Conservation (phyloP, 371 early-diverging fungal species). For the Batrachochytrium dendrobatidis region DNA sequence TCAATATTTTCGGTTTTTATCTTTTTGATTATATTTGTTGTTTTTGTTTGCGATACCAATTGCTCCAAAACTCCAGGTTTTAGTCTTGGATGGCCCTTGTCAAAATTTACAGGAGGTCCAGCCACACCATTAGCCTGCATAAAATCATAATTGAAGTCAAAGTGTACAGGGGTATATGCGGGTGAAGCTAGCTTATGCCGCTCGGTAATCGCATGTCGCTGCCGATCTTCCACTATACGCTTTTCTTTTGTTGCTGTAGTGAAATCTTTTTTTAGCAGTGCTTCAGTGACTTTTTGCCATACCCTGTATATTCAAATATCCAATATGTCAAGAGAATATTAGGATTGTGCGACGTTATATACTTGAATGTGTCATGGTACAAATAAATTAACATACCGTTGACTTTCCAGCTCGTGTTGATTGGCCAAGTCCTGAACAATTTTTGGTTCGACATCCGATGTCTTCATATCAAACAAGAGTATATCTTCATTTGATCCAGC, state of each 20-base stretch:
- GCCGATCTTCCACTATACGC: slow-evolving; percentile 71
- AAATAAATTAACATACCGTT: slow-evolving; percentile 25
- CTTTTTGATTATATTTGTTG: too few species aligned
- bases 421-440: slow-evolving; percentile 43
- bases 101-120: slow-evolving; percentile 12
- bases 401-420: slow-evolving; percentile 53
- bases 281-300: slow-evolving; percentile 75
- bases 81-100: slow-evolving; percentile 14
- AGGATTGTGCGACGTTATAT: too few species aligned
- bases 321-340: too few species aligned
- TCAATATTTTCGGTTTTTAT: too few species aligned
- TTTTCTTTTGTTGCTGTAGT: slow-evolving; percentile 74
- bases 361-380: too few species aligned
- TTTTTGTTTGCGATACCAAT: too few species aligned
- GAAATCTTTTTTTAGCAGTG: slow-evolving; percentile 60
- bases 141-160: slow-evolving; percentile 19
- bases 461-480: slow-evolving; percentile 47
- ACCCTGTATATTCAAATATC: too few species aligned
- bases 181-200: slow-evolving; percentile 37
- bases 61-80: slow-evolving; percentile 8
- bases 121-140: slow-evolving; percentile 1
- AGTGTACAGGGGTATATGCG: slow-evolving; percentile 23
- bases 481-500: slow-evolving; percentile 2
- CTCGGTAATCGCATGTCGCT: slow-evolving; percentile 60
- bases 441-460: slow-evolving; percentile 38